Evolutionary conservation across 1,139 yeast genomes (phyloP).

Genomic region (Yamadazyma membranifaciens): DNA sequence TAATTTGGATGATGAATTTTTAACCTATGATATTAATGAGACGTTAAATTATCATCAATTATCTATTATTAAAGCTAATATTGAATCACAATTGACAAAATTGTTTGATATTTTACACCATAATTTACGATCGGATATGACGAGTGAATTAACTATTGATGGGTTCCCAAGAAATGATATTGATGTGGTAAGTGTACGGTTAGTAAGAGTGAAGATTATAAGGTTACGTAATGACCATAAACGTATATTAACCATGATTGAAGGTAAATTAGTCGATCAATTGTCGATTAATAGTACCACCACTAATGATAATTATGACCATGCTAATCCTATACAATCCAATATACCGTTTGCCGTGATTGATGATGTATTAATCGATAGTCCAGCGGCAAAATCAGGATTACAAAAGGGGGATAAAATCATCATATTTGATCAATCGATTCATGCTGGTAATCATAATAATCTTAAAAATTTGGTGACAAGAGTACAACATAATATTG

Average conservation of each 20-base stretch:
- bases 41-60: conserved; percentile 27
- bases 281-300: conserved; percentile 21
- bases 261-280: conserved; percentile 42
- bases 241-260: conserved; percentile 47
- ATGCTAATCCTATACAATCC: neutral
- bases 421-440: conserved; percentile 46
- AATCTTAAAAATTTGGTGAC: conserved; percentile 39
- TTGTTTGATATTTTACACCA: conserved; percentile 32
- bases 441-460: conserved; percentile 54
- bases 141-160: conserved; percentile 62
- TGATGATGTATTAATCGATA: conserved; percentile 40
- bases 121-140: conserved; percentile 53
- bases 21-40: conserved; percentile 12
- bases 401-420: conserved; percentile 47
- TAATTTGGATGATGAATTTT: conserved; percentile 21
- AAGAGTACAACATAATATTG: conserved; percentile 24
- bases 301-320: neutral
- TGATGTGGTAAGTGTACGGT: conserved; percentile 68
- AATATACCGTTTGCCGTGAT: conserved; percentile 59
- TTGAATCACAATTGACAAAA: conserved; percentile 32
- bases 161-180: conserved; percentile 88
- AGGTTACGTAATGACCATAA: conserved; percentile 68
- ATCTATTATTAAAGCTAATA: conserved; percentile 26
- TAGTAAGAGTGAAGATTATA: conserved; percentile 62
- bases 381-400: conserved; percentile 51